Base-by-base conservation (phyloP, 805 yeast species). In the Nakazawaea ishiwadae region DNA sequence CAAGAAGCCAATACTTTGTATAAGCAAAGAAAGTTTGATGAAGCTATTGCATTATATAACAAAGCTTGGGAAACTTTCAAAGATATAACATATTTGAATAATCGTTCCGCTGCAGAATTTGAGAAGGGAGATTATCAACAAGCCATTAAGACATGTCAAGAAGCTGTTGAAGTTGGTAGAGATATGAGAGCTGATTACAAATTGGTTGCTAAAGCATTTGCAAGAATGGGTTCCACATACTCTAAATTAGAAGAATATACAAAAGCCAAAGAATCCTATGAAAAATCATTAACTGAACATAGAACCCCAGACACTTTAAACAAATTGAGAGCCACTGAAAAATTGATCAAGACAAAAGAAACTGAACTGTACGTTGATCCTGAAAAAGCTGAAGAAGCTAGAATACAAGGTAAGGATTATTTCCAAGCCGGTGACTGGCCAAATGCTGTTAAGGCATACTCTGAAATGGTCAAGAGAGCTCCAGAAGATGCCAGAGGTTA, bases 381-480 rank as follows among this genome's bases (percentile, higher is more conserved):
- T 28, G 96, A 71, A 52, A 81, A 86, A 66, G 97, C 98, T 8
- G 98, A 91, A 63, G 91, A 81, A 60, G 97, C 98, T 18, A 84
- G 99, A 67, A 70, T 88, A 47, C 75, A 81, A 63, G 99, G 99
- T 62, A 91, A 86, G 64, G 91, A 85, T 18, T 78, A 63, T 56
- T 93, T 93, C 75, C 78, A 84, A 45, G 83, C 85, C 52, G 93
- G 87, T 37, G 96, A 91, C 64, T 91, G 96, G 96, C 98, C 99
- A 48, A 81, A 72, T 50, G 97, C 98, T 17, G 96, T 93, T 33
- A 84, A 85, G 62, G 84, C 96, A 4, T 93, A 93, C 66, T 74
- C 95, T 37, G 99, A 93, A 67, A 93, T 93, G 90, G 73, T 91
- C 54, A 87, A 89, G 68, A 84, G 99, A 62, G 89, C 90, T n/a